Conservation (phyloP, 2,329 filamentous ascomycete genomes). For the Claviceps quebecensis region DNA sequence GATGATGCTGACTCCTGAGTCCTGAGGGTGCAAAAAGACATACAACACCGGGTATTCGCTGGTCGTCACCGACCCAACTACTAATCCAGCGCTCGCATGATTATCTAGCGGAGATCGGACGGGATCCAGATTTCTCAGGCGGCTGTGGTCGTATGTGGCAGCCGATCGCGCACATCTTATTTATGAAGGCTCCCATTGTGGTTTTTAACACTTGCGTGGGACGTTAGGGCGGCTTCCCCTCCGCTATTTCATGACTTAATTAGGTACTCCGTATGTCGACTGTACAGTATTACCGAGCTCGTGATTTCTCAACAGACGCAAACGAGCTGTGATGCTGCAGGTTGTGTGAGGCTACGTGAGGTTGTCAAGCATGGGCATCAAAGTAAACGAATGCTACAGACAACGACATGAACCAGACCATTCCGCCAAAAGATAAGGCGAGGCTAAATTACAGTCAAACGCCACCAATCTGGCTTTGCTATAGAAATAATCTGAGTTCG, state of each 20-base stretch:
- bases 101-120: conserved; percentile 3
- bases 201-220: too few relatives aligned
- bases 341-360: too few relatives aligned
- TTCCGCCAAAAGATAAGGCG: too few relatives aligned
- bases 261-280: too few relatives aligned
- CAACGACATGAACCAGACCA: too few relatives aligned
- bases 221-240: not conserved
- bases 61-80: conserved; percentile 6
- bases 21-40: not conserved
- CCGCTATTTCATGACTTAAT: not conserved
- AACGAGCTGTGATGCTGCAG: too few relatives aligned
- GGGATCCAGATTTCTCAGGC: conserved; percentile 1
- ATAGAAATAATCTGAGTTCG: not conserved
- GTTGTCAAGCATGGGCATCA: too few relatives aligned
- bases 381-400: too few relatives aligned
- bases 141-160: not conserved
- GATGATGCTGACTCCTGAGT: not conserved
- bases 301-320: too few relatives aligned
- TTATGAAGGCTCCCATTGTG: not conserved
- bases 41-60: conserved; percentile 5
- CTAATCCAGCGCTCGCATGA: conserved; percentile 1
- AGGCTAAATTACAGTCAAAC: too few relatives aligned
- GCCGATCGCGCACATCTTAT: accelerated
- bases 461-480: too few relatives aligned
- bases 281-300: too few relatives aligned